Base-by-base conservation (phyloP, 768 basidiomycete genomes). In the Tricholoma furcatifolium region DNA sequence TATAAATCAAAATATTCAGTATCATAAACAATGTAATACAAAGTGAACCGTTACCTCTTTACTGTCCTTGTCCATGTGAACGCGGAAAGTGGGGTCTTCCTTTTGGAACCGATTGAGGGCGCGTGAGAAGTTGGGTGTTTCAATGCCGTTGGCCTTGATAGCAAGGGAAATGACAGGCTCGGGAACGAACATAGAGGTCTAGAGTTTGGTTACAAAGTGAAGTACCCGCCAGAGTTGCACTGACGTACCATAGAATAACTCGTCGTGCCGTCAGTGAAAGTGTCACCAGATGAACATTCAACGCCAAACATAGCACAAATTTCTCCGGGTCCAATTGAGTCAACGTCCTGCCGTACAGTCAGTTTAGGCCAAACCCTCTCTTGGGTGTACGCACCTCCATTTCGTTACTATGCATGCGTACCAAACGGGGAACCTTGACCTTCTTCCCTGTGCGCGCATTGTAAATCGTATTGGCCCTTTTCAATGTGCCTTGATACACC, bases 261-360 rank as follows among this genome's bases (percentile, higher is more conserved):
- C 0, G 90, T 90, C 1, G 88, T 83, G 8, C 96, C 80, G 66
- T 98, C 97, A 0, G 91, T 97, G 70, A 99, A 98, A 0, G 96
- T 98, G 70, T 99, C 97, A 12, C 97, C 96, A 14, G 93, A 91
- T 0, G 95, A 93, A 65, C 97, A 99, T 60, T 99, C 97, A 30
- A 99, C 92, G 62, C 97, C 97, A 62, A 99, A 99, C 70, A 97
- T 97, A 44, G 97, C 97, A 66, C 97, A 98, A 58, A 99, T 99
- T 78, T 99, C 97, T 52, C 97, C 97, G 24, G 96, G 94, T 0
- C 93, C 93, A 60, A 99, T 89, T 8, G 83, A 81, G 43, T 93
- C 88, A 51, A 99, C 87, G 62, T 99, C 96, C 91, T 92, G 57
- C 4, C 15, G 8, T 47, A 53, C n/a, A 40, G 41, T 38, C 21